Evolutionary conservation across 2,329 filamentous ascomycete species (phyloP).

Genomic region (Claviceps lovelessii): DNA sequence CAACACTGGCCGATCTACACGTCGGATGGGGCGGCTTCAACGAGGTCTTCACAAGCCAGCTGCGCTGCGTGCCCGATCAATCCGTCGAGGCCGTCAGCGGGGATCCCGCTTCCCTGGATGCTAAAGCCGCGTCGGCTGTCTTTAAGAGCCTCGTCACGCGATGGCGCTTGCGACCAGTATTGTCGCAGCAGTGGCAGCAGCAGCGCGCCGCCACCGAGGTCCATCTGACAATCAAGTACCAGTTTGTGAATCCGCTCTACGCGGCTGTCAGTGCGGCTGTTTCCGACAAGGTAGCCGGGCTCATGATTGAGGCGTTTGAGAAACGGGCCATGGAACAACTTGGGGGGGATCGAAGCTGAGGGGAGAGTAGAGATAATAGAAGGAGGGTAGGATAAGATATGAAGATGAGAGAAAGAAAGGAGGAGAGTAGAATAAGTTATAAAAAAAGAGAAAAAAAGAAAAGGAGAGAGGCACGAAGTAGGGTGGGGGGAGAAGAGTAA

Average conservation of each 20-base stretch:
- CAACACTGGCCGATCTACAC: constrained; percentile 61
- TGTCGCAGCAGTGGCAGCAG: constrained; percentile 4
- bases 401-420: too few relatives aligned
- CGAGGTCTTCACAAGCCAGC: constrained; percentile 67
- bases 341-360: not conserved
- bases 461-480: too few relatives aligned
- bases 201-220: constrained; percentile 45
- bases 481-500: too few relatives aligned
- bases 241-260: constrained; percentile 82
- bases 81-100: constrained; percentile 69
- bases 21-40: constrained; percentile 75
- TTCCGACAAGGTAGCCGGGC: constrained; percentile 67
- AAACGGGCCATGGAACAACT: constrained; percentile 47
- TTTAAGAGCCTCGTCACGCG: constrained; percentile 56
- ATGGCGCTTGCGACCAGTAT: constrained; percentile 48
- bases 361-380: too few relatives aligned
- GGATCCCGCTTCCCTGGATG: constrained; percentile 29
- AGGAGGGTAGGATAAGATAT: too few relatives aligned
- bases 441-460: too few relatives aligned
- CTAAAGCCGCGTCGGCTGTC: constrained; percentile 30
- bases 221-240: constrained; percentile 60
- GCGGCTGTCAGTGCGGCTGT: constrained; percentile 66
- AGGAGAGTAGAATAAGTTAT: too few relatives aligned
- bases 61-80: constrained; percentile 60
- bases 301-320: constrained; percentile 93